Base-by-base conservation (phyloP, 1,139 yeast species). In the Geotrichum aggregatum region DNA sequence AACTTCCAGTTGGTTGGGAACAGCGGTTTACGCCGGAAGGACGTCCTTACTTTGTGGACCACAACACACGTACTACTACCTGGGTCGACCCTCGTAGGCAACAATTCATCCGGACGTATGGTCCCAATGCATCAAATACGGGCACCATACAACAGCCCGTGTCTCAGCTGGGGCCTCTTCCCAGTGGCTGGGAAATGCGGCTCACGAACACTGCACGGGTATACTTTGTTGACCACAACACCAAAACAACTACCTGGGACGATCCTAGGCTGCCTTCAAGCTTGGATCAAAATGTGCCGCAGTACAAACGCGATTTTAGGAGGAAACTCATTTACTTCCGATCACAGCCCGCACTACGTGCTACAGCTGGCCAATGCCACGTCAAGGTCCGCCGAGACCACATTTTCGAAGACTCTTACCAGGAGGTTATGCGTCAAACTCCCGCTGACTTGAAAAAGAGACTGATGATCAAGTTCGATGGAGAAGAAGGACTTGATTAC, bases 51-150 rank as follows among this genome's bases (percentile, higher is more conserved):
- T 92, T 89, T 69, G 98, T 92, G 52, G 99, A 92, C 70, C 98
- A 92, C 73, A 92, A 92, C 70, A 92, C 98, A 18, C 82, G 98
- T 70, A 92, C 99, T 0, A 92, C 99, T 3, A 94, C 99, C 3
- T 92, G 99, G 99, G 98, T 92, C 50, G 99, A 92, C 69, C 99
- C 99, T 59, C 82, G 98, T 72, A 83, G 98, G 71, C 98, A 92
- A 71, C 99, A 92, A 74, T 92, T 89, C 69, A 92, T 92, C 62
- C 86, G 98, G 67, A 88, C 95, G 59, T 89, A 87, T 69, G 63
- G 64, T 3, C 63, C 67, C 31, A 63, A 88, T 87, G 63, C 67
- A n/a, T 36, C 55, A 2, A 36, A 33, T 13, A 46, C 50, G 10
- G 55, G 52, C 6, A 45, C 47, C 26, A 52, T 52, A 22, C 55